Evolutionary conservation across 1,284 basidiomycete species (phyloP).

Genomic region (Microbotryomycetes sp.): DNA sequence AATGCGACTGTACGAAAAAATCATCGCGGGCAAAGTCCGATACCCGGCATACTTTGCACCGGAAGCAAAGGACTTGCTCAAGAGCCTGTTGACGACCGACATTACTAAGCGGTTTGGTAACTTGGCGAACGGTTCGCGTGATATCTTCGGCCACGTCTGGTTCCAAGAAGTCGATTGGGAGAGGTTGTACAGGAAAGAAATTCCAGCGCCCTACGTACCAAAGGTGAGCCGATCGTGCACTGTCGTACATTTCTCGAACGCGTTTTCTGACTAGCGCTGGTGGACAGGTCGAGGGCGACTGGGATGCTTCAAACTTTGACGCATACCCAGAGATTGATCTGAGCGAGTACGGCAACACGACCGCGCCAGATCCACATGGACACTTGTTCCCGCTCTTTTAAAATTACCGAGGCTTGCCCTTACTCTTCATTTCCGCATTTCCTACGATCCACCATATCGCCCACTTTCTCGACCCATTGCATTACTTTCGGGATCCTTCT

Average conservation of each 20-base stretch:
- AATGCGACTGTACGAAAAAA: slow-evolving; percentile 87
- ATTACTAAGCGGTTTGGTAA: slow-evolving; percentile 90
- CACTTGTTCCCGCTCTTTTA: slow-evolving; percentile 33
- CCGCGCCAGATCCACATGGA: slow-evolving; percentile 35
- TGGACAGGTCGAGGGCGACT: slow-evolving; percentile 39
- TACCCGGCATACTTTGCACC: slow-evolving; percentile 80
- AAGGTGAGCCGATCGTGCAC: slow-evolving; percentile 16
- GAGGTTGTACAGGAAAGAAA: slow-evolving; percentile 72
- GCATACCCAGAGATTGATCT: slow-evolving; percentile 35
- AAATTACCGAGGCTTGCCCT: not conserved
- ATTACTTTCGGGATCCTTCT: not conserved
- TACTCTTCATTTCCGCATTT: not conserved
- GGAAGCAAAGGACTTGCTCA: slow-evolving; percentile 78
- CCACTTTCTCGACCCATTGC: not conserved
- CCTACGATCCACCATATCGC: not conserved
- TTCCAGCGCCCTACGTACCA: slow-evolving; percentile 93
- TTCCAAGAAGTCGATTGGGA: slow-evolving; percentile 95
- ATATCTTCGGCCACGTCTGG: slow-evolving; percentile 95
- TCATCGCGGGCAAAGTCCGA: slow-evolving; percentile 73
- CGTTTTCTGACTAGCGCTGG: not conserved
- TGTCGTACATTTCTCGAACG: no score
- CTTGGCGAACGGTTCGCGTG: slow-evolving; percentile 79
- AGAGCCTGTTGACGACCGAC: slow-evolving; percentile 83
- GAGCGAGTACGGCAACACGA: slow-evolving; percentile 32
- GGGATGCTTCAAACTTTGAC: slow-evolving; percentile 41